Conservation (phyloP, 2,329 filamentous ascomycete genomes). For the Arthrinium phaeospermum region DNA sequence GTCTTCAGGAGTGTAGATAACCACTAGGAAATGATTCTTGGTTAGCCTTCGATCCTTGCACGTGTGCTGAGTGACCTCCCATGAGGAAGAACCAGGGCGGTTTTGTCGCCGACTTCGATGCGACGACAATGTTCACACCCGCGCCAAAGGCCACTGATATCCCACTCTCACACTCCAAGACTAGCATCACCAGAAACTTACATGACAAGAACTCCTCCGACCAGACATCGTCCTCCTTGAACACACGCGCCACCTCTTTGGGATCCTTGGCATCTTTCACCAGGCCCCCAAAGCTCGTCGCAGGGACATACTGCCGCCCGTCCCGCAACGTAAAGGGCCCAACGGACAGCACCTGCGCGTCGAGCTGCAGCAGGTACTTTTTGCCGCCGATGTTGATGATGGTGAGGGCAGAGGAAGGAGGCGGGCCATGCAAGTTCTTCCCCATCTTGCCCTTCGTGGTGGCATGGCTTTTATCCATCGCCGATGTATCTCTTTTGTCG, state of each 20-base stretch:
- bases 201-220: background rate
- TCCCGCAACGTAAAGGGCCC: background rate
- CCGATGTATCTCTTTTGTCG: too few relatives aligned
- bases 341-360: background rate
- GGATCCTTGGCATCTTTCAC: background rate
- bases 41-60: background rate
- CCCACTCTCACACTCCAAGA: background rate
- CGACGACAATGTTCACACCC: too few relatives aligned
- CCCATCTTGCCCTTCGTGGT: too few relatives aligned
- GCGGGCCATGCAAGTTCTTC: too few relatives aligned
- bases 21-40: background rate
- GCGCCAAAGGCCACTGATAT: background rate
- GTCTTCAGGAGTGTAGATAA: background rate
- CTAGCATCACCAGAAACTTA: background rate
- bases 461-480: too few relatives aligned
- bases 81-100: background rate
- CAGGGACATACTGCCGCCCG: background rate
- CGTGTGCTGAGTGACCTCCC: background rate
- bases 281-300: background rate
- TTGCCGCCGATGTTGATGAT: background rate
- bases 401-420: background rate
- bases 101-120: too few relatives aligned
- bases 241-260: background rate
- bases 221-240: background rate
- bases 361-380: background rate